These are phyloP conservation scores for Beverwykella pulmonaria DNA, from an alignment of 495 filamentous ascomycete species.

Conservation along the genomic window DNA sequence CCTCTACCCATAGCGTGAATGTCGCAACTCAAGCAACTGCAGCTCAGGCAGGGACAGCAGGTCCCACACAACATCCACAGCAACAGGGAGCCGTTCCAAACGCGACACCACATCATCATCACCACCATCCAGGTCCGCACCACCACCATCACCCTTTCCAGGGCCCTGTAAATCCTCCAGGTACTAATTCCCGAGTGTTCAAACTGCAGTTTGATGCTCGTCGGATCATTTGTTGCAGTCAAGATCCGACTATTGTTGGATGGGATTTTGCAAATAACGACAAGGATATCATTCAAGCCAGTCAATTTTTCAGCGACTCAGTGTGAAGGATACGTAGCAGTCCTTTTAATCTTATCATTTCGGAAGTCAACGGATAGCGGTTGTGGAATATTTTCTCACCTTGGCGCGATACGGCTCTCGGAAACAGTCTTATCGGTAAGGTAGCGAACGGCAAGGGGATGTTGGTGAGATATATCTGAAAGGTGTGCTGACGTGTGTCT, in stretches of 20 bases:
- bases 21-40: conserved; percentile 12
- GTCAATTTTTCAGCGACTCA: conserved; percentile 66
- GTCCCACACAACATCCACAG: conserved; percentile 19
- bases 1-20: conserved; percentile 23
- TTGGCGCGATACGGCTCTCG: neutral
- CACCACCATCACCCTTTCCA: conserved; percentile 35
- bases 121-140: conserved; percentile 33
- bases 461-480: neutral
- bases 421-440: neutral
- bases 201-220: conserved; percentile 96
- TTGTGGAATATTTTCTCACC: neutral
- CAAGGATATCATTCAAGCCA: conserved; percentile 75
- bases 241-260: conserved; percentile 87
- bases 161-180: conserved; percentile 20
- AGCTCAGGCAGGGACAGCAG: neutral
- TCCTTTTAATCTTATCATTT: neutral
- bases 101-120: conserved; percentile 15
- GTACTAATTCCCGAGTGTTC: conserved; percentile 69
- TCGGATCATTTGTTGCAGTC: conserved; percentile 90
- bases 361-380: neutral
- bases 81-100: conserved; percentile 12
- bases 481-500: neutral
- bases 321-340: conserved; percentile 1
- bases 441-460: neutral
- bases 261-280: conserved; percentile 98